Base-by-base conservation (phyloP, 2,329 filamentous ascomycete species). In the Chalaropsis ovoidea region DNA sequence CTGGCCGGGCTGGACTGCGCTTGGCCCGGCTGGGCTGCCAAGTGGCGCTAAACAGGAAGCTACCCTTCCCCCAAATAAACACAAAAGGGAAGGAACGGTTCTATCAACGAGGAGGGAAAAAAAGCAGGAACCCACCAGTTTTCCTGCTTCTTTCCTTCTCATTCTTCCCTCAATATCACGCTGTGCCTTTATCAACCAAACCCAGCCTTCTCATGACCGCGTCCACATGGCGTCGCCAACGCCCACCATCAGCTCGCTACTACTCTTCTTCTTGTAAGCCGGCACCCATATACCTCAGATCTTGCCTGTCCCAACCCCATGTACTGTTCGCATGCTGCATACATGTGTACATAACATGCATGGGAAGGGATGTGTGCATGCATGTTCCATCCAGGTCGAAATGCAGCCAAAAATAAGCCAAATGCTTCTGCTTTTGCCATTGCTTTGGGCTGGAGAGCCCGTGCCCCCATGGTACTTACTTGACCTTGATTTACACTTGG, bases 321-420 rank as follows among this genome's bases (percentile, higher is more conserved):
- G 45, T n/a, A n/a, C n/a, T n/a, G n/a, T n/a, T n/a, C n/a, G n/a
- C 31, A 31, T 31, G 6, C 47, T n/a, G 17, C 52, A 56, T n/a
- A 35, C 27, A 45, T 31, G 13, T 8, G 13, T 27, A 47, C 6
- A 62, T 45, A 45, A 31, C 27, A 56, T 35, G 52, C 52, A 56
- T 31, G 52, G 52, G 52, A 52, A 17, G 52, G 22, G 52, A 56
- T 56, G 52, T 62, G 19, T 49, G 41, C 61, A 62, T 49, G 41
- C 61, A 62, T 49, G 22, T 49, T 49, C n/a, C 41, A 47, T 31
- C n/a, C 61, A 62, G 4, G 27, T 27, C 24, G 31, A 31, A 31
- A 39, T 19, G 31, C 56, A 60, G 19, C 35, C 24, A 47, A 31
- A 49, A 39, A 62, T 47, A 62, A 35, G 22, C 52, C 31, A 31